phyloP scores from a whole-genome alignment of 2,329 filamentous ascomycete genomes.

The Penicillium thymicola region DNA sequence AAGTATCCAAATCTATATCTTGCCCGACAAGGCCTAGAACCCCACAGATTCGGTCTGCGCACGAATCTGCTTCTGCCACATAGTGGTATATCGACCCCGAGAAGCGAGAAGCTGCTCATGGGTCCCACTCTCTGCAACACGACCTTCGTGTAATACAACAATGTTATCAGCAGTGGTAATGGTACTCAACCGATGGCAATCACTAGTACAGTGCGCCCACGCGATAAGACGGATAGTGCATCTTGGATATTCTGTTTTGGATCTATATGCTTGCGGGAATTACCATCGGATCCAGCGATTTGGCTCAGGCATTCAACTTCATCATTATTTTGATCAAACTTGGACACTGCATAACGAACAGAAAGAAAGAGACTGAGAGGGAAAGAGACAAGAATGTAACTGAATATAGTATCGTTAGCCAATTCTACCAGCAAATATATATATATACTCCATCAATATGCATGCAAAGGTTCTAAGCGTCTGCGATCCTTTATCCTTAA shows the following conservation, averaged over 20 bases:
- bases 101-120: not conserved
- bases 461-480: too few relatives aligned
- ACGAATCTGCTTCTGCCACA: constrained; percentile 3
- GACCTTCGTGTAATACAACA: constrained; percentile 1
- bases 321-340: not conserved
- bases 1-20: not conserved
- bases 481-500: not conserved
- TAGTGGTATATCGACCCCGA: not conserved
- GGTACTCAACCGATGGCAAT: not conserved
- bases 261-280: not conserved
- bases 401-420: too few relatives aligned
- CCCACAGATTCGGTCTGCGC: not conserved
- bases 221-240: not conserved
- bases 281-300: not conserved
- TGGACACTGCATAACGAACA: not conserved
- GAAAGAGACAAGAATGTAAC: not conserved
- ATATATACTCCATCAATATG: too few relatives aligned
- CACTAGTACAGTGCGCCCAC: not conserved
- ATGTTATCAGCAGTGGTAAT: constrained; percentile 3
- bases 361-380: not conserved
- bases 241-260: constrained; percentile 67
- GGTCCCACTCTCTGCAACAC: not conserved
- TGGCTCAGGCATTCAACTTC: not conserved
- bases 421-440: too few relatives aligned
- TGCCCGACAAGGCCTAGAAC: not conserved